Evolutionary conservation across 768 basidiomycete species (phyloP), one percentile per base, ranked within the genome.

Genomic region (Atractiella rhizophila): DNA sequence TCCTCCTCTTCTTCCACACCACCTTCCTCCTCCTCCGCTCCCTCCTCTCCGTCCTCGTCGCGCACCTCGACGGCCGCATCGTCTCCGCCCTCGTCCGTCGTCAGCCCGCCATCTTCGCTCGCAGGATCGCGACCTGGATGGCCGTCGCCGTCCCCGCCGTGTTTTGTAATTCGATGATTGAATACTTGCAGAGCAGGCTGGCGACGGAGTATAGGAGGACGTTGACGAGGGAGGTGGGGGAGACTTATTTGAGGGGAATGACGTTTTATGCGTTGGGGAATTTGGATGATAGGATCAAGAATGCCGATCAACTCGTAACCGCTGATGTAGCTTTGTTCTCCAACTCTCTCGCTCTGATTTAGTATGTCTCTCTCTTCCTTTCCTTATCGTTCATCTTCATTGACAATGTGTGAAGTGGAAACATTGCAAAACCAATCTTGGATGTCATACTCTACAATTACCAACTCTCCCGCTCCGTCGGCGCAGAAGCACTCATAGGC

Each of bases 231-330:
- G 72, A 78, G 49, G 73, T 86, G 2, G 67, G 94, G 63, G 64
- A 68, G 31, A 69, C 74, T 48, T 96, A 98, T 56, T 68, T 98
- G 15, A 70, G 73, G 35, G 75, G 75, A 32, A 86, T 86, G 56
- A 68, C 81, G 11, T 98, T 85, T 58, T 98, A 98, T 57, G 88
- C 91, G 57, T 59, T 98, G 13, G 72, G 82, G 76, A 51, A 45
- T 73, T 40, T 59, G 24, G 33, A 39, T 54, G 88, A 94, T 55
- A 66, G 88, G 37, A 83, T 94, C 37, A 83, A 83, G 64, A 91
- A 94, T 51, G 76, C 81, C 13, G 85, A 94, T 57, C 83, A 91
- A 76, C 83, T 85, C 76, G 79, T 91, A 39, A 88, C 83, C 2
- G 74, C 86, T 44, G 88, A 96, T 57, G 83, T 94, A 35, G 80